A percentile compares a stretch with the other conserved stretches of the same genome.
Conservation (phyloP, 768 basidiomycete species). For the Mycena filopes region DNA sequence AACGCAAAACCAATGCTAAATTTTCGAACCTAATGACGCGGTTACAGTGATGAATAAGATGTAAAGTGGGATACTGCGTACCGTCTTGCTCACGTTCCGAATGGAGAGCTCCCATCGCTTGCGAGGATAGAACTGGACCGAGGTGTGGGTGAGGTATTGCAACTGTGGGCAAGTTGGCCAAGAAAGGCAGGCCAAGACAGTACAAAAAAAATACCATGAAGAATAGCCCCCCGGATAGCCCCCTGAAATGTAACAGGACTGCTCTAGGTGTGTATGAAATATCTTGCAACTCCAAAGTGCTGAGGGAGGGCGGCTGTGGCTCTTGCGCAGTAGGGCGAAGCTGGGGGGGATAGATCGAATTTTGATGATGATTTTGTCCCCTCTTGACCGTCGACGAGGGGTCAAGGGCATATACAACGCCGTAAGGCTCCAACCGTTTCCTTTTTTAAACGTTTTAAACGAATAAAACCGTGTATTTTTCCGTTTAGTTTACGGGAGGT, state of each 20-base stretch:
- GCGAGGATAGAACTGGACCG: neutral
- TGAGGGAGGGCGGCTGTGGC: neutral
- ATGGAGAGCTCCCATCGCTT: neutral
- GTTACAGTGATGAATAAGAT: neutral
- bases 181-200: neutral
- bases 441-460: too few species aligned
- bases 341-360: neutral
- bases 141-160: conserved; percentile 8
- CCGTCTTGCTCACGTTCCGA: neutral
- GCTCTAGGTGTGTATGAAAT: neutral
- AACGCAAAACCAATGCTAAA: conserved; percentile 33
- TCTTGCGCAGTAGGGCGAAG: neutral
- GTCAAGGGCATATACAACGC: too few species aligned
- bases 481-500: too few species aligned
- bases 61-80: too few species aligned
- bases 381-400: too few species aligned
- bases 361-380: conserved; percentile 1
- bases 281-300: neutral
- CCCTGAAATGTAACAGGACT: neutral
- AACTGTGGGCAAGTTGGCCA: neutral
- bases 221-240: neutral
- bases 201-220: neutral
- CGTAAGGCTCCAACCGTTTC: too few species aligned
- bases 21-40: conserved; percentile 7
- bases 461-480: too few species aligned